These are phyloP conservation scores for Fomitiporia mediterranea DNA, from an alignment of 1,284 basidiomycete species.

Conservation along the genomic window DNA sequence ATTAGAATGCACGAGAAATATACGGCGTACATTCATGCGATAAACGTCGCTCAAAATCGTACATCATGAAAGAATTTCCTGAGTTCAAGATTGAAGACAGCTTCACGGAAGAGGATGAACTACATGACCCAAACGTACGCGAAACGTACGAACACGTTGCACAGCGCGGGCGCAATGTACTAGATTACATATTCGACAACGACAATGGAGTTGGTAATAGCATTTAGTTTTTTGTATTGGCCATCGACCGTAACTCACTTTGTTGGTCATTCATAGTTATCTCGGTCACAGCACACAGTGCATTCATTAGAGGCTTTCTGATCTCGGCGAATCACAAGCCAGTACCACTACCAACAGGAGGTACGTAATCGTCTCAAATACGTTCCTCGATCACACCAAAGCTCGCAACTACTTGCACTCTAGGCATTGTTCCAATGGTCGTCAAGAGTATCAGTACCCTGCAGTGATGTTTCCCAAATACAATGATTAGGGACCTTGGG, in stretches of 20 bases:
- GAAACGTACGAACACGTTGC: constrained; percentile 59
- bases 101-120: constrained; percentile 67
- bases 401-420: too few species aligned
- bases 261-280: constrained; percentile 38
- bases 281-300: constrained; percentile 61
- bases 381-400: not conserved
- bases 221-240: constrained; percentile 3
- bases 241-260: not conserved
- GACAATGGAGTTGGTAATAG: constrained; percentile 48
- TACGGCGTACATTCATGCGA: constrained; percentile 75
- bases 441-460: constrained; percentile 1
- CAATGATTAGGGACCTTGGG: too few species aligned
- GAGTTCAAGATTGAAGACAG: constrained; percentile 58
- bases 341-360: constrained; percentile 56
- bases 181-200: constrained; percentile 60
- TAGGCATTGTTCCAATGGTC: constrained; percentile 18
- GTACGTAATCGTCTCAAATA: constrained; percentile 30
- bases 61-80: constrained; percentile 56
- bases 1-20: constrained; percentile 60
- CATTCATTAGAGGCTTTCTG: constrained; percentile 53
- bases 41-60: constrained; percentile 50
- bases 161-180: constrained; percentile 46
- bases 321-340: constrained; percentile 37
- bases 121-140: constrained; percentile 63
- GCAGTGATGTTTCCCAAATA: too few species aligned